Evolutionary conservation across 768 basidiomycete genomes (phyloP).

Genomic region (Leucocoprinus sp.): DNA sequence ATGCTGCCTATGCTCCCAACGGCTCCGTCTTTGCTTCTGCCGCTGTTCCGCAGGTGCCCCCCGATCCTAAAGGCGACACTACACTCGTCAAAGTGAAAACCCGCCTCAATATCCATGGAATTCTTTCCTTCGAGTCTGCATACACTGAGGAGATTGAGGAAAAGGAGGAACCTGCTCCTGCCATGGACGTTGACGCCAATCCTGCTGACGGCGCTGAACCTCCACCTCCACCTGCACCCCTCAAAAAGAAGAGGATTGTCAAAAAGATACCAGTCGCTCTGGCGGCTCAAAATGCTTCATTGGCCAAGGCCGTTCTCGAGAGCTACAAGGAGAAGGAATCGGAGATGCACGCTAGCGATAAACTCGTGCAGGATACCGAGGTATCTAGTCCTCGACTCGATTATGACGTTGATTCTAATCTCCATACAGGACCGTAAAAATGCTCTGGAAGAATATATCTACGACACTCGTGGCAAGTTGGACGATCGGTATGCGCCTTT

Average conservation of each 20-base stretch:
- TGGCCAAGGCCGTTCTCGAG: slow-evolving; percentile 62
- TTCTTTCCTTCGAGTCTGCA: slow-evolving; percentile 78
- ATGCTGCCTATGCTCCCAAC: slow-evolving; percentile 81
- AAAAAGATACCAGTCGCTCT: slow-evolving; percentile 81
- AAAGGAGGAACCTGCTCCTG: slow-evolving; percentile 52
- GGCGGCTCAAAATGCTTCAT: slow-evolving; percentile 50
- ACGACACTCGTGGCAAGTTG: slow-evolving; percentile 89
- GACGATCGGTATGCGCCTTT: slow-evolving; percentile 79
- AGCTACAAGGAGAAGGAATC: slow-evolving; percentile 72
- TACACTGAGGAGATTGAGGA: slow-evolving; percentile 83
- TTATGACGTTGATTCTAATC: slow-evolving; percentile 3
- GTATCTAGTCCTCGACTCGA: slow-evolving; percentile 16
- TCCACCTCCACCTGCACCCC: slow-evolving; percentile 28
- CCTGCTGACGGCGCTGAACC: slow-evolving; percentile 26
- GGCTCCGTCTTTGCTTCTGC: slow-evolving; percentile 78
- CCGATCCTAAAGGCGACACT: slow-evolving; percentile 60
- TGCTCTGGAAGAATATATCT: slow-evolving; percentile 97
- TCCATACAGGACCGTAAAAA: slow-evolving; percentile 83
- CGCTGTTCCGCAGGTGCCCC: slow-evolving; percentile 74
- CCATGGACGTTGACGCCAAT: slow-evolving; percentile 61
- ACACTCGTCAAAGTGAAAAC: slow-evolving; percentile 88
- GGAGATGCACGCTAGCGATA: slow-evolving; percentile 84
- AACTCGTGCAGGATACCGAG: slow-evolving; percentile 97
- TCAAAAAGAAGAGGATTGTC: slow-evolving; percentile 82
- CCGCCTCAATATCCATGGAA: slow-evolving; percentile 76